Conservation (phyloP, 352 stramenopile genomes). For the Phytophthora fragariae region DNA sequence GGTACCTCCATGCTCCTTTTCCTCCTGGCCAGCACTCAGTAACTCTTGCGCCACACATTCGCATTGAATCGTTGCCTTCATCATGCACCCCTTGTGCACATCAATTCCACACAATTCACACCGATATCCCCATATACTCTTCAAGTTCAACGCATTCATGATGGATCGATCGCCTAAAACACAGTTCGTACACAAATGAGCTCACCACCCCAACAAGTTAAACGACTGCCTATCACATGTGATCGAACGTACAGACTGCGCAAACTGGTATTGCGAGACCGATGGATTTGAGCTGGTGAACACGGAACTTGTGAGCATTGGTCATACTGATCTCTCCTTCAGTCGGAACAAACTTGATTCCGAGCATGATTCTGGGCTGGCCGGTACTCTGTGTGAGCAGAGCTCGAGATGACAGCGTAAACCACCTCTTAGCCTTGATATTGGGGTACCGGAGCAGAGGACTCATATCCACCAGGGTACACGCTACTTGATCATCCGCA, state of each 20-base stretch:
- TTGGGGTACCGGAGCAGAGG: conserved; percentile 80
- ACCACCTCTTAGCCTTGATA: conserved; percentile 79
- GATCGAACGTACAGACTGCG: conserved; percentile 63
- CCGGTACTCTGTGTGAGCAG: conserved; percentile 57
- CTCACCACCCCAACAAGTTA: neutral
- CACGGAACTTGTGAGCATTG: conserved; percentile 87
- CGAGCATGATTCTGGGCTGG: conserved; percentile 72
- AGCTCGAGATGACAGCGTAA: conserved; percentile 74
- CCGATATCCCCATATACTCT: conserved; percentile 82
- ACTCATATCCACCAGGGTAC: conserved; percentile 82
- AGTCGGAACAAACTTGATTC: conserved; percentile 80
- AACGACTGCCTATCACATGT: neutral
- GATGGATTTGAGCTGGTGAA: conserved; percentile 89
- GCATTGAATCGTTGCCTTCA: conserved; percentile 85
- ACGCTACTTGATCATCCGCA: conserved; percentile 82
- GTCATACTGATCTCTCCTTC: conserved; percentile 63
- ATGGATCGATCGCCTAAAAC: conserved; percentile 78
- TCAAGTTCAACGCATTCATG: conserved; percentile 71
- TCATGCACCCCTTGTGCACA: conserved; percentile 88
- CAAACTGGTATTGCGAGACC: conserved; percentile 83
- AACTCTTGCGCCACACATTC: conserved; percentile 62
- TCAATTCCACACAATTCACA: conserved; percentile 85
- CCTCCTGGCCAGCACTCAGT: conserved; percentile 25
- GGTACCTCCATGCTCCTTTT: conserved; percentile 40
- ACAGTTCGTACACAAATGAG: conserved; percentile 19